Percentiles rank a stretch among this genome's conserved stretches.
These are phyloP conservation scores for Claviceps quebecensis DNA, from an alignment of 2,329 filamentous ascomycete species.

Conservation along the genomic window DNA sequence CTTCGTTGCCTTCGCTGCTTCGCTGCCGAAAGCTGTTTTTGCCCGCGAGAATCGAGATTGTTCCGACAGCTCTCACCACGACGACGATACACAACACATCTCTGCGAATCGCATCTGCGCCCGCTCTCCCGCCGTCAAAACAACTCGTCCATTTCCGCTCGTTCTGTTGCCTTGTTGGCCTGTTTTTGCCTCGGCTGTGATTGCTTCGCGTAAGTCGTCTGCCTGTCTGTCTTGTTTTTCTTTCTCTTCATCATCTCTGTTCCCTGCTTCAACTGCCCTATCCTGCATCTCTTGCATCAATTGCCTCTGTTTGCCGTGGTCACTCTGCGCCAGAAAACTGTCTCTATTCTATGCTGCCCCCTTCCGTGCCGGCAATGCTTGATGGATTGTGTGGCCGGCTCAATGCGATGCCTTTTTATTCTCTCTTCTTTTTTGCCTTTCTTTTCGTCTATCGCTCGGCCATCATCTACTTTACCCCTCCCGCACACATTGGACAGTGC, in stretches of 20 bases:
- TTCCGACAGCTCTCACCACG: constrained; percentile 18
- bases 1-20: constrained; percentile 2
- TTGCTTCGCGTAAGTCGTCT: constrained; percentile 17
- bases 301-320: not conserved
- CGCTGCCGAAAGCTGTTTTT: constrained; percentile 1
- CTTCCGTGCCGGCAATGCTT: not conserved
- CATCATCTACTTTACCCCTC: not conserved
- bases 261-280: constrained; percentile 2
- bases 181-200: constrained; percentile 18
- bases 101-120: too few species aligned
- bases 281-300: not conserved
- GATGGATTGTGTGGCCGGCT: not conserved
- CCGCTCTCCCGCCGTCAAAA: too few species aligned
- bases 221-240: constrained; percentile 2
- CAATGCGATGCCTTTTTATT: not conserved
- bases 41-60: too few species aligned
- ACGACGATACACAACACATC: constrained; percentile 15
- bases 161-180: constrained; percentile 9
- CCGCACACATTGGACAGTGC: not conserved
- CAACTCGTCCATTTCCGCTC: not conserved
- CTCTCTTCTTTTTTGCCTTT: not conserved
- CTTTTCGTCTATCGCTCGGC: not conserved
- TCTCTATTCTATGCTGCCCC: not conserved
- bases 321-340: not conserved
- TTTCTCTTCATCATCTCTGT: not conserved